phyloP scores from a whole-genome alignment of 345 rosid species.

The Eucalyptus regnans region DNA sequence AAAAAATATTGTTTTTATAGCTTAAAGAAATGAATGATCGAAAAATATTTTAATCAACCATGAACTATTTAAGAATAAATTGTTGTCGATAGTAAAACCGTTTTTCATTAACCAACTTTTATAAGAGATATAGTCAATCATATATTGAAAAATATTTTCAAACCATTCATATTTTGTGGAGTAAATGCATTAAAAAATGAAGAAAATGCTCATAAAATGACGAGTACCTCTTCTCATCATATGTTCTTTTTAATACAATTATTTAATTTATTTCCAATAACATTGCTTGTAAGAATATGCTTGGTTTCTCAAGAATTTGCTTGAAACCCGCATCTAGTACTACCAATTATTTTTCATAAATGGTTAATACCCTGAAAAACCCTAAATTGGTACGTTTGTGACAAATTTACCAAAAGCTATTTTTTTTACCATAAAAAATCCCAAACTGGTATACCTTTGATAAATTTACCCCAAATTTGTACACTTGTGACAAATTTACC shows the following conservation, averaged over 20 bases:
- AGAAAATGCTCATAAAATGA: background rate
- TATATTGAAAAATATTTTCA: background rate
- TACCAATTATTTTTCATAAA: background rate
- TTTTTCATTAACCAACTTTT: too few species aligned
- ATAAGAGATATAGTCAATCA: background rate
- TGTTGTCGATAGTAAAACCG: background rate
- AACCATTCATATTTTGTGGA: background rate
- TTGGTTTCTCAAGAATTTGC: background rate
- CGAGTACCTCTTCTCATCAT: background rate
- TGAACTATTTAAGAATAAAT: background rate
- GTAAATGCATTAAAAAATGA: background rate
- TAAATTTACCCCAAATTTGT: too few species aligned
- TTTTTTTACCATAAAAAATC: accelerated
- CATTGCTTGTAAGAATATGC: background rate
- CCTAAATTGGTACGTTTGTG: accelerated
- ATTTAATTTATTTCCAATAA: background rate
- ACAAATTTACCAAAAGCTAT: too few species aligned
- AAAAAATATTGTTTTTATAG: too few species aligned
- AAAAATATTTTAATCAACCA: background rate
- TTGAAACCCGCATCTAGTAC: background rate
- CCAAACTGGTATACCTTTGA: too few species aligned
- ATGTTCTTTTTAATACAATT: too few species aligned
- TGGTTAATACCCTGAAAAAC: too few species aligned
- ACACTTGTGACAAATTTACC: too few species aligned
- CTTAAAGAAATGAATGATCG: background rate